These are phyloP conservation scores for Lactarius hatsudake DNA, from an alignment of 768 basidiomycete species.

Conservation along the genomic window DNA sequence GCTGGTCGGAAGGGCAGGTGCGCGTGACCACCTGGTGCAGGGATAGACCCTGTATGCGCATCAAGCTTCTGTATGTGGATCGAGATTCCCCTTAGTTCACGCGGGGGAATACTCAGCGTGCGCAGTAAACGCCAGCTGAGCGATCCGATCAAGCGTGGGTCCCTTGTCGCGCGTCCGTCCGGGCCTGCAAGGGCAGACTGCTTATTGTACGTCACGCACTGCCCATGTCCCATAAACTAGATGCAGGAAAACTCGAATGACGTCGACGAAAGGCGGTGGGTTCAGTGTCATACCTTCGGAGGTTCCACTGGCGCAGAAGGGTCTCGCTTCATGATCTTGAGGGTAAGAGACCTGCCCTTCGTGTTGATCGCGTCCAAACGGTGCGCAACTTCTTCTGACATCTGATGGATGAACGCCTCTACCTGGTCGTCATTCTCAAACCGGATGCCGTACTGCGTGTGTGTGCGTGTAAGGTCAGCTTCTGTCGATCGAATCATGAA, in stretches of 20 bases:
- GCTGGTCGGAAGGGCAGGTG: slow-evolving; percentile 53
- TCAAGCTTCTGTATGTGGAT: slow-evolving; percentile 92
- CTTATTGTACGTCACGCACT: slow-evolving; percentile 79
- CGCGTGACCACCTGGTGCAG: slow-evolving; percentile 55
- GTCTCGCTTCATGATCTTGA: slow-evolving; percentile 89
- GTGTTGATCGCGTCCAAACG: slow-evolving; percentile 66
- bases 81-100: slow-evolving; percentile 87
- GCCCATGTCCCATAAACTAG: slow-evolving; percentile 90
- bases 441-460: slow-evolving; percentile 84
- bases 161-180: slow-evolving; percentile 69
- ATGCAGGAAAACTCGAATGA: slow-evolving; percentile 9
- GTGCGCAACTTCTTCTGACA: slow-evolving; percentile 74
- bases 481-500: slow-evolving; percentile 14
- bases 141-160: slow-evolving; percentile 66
- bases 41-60: slow-evolving; percentile 35
- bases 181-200: slow-evolving; percentile 57
- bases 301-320: slow-evolving; percentile 83
- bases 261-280: background rate
- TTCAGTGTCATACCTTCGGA: slow-evolving; percentile 63
- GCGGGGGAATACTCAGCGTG: slow-evolving; percentile 73
- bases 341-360: slow-evolving; percentile 70
- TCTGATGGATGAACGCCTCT: slow-evolving; percentile 69
- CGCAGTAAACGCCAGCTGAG: slow-evolving; percentile 74
- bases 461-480: slow-evolving; percentile 5
- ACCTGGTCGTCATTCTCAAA: slow-evolving; percentile 83